A percentile compares a stretch with the other conserved stretches of the same genome.
Conservation (phyloP, 768 basidiomycete genomes). For the Pulveroboletus frians region DNA sequence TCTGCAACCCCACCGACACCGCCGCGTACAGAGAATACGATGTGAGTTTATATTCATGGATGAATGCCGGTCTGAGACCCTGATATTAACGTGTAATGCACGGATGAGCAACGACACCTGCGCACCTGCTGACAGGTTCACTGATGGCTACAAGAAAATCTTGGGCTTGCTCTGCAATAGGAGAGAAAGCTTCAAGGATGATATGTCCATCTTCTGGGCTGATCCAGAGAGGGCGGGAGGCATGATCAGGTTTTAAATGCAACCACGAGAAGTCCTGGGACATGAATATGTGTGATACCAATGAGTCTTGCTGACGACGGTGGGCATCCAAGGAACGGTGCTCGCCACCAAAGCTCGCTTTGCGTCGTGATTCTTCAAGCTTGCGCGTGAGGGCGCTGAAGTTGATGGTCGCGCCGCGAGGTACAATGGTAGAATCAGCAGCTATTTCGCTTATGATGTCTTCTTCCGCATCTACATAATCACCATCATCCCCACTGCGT, state of each 20-base stretch:
- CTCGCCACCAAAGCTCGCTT: conserved; percentile 34
- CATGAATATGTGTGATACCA: conserved; percentile 80
- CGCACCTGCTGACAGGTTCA: conserved; percentile 97
- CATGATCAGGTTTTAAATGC: conserved; percentile 85
- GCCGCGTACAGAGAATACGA: conserved; percentile 98
- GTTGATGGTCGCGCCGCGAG: conserved; percentile 77
- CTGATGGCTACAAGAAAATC: conserved; percentile 98
- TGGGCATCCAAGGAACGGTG: conserved; percentile 57
- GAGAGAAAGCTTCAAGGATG: conserved; percentile 96
- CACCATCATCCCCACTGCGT: conserved; percentile 46
- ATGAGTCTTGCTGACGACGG: conserved; percentile 65
- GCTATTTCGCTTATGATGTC: conserved; percentile 39
- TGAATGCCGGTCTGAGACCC: conserved; percentile 78
- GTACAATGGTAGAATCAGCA: conserved; percentile 43
- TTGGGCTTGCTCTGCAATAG: conserved; percentile 96
- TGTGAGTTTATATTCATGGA: conserved; percentile 98
- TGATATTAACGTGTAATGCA: conserved; percentile 25
- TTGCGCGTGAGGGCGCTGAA: conserved; percentile 80
- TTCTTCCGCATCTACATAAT: conserved; percentile 55
- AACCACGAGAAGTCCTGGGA: conserved; percentile 85
- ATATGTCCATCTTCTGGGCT: conserved; percentile 88
- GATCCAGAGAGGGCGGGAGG: conserved; percentile 93
- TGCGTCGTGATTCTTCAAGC: conserved; percentile 57
- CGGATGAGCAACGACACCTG: conserved; percentile 20
- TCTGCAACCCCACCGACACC: conserved; percentile 96